Percentiles rank a stretch among this genome's conserved stretches.
These are phyloP conservation scores for Entomortierella beljakovae DNA, from an alignment of 192 early-diverging fungal genomes.

Conservation along the genomic window DNA sequence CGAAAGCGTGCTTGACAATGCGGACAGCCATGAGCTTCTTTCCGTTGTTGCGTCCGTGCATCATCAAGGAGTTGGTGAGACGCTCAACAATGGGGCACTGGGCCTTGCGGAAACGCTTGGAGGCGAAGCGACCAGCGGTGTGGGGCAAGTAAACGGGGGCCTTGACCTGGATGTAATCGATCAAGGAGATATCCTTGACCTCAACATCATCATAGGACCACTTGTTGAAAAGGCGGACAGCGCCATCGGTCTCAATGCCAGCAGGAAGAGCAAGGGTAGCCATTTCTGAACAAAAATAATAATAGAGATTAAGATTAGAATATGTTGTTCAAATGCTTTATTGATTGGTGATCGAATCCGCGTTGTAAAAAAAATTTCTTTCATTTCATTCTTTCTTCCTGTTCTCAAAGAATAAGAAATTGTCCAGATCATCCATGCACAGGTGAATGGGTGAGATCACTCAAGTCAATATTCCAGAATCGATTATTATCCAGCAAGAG, in stretches of 20 bases:
- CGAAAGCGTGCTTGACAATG: slow-evolving; percentile 99
- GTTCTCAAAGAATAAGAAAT: too few relatives aligned
- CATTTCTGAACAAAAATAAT: slow-evolving; percentile 47
- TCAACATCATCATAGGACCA: slow-evolving; percentile 91
- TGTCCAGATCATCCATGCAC: too few relatives aligned
- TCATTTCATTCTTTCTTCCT: too few relatives aligned
- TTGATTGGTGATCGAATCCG: too few relatives aligned
- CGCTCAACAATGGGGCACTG: slow-evolving; percentile 99
- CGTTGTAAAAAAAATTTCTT: too few relatives aligned
- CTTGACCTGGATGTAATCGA: slow-evolving; percentile 93
- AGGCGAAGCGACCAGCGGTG: slow-evolving; percentile 98
- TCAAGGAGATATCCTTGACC: slow-evolving; percentile 89
- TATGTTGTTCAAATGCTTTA: too few relatives aligned
- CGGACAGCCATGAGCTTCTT: slow-evolving; percentile 99
- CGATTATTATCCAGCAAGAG: background rate
- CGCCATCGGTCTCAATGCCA: slow-evolving; percentile 67
- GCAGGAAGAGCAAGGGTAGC: slow-evolving; percentile 66
- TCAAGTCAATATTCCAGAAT: too few relatives aligned
- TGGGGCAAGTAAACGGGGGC: slow-evolving; percentile 96
- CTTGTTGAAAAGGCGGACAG: slow-evolving; percentile 84
- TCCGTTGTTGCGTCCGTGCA: slow-evolving; percentile 99
- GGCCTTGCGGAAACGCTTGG: slow-evolving; percentile 97
- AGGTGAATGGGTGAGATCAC: too few relatives aligned
- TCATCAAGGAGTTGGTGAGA: slow-evolving; percentile 98
- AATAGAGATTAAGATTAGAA: background rate